Evolutionary conservation across 192 early-diverging fungal genomes (phyloP).

Genomic region (Linnemannia exigua): DNA sequence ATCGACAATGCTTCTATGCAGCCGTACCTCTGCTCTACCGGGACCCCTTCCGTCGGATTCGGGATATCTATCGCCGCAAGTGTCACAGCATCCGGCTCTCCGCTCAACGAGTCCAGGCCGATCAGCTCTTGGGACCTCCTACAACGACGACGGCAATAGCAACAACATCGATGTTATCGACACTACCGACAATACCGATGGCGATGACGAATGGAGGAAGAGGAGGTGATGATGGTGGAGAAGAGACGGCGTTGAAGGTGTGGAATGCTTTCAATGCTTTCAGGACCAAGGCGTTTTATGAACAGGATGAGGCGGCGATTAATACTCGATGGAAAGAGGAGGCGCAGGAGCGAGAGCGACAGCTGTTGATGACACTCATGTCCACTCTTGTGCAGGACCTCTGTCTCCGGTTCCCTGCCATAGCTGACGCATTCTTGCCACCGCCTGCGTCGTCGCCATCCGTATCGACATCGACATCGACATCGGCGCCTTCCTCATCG

Average conservation of each 20-base stretch:
- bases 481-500: no score
- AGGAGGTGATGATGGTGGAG: no score
- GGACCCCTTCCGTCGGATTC: constrained; percentile 26
- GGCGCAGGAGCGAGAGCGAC: constrained; percentile 5
- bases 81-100: constrained; percentile 1
- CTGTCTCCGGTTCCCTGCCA: constrained; percentile 14
- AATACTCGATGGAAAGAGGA: background rate
- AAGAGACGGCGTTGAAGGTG: background rate
- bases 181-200: background rate
- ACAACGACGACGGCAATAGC: background rate
- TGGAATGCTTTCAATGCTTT: background rate
- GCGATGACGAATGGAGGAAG: no score
- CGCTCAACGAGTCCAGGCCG: background rate
- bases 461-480: background rate
- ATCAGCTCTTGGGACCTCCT: background rate
- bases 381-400: constrained; percentile 10
- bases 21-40: constrained; percentile 24
- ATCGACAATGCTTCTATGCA: constrained; percentile 32
- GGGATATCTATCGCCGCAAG: background rate
- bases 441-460: background rate
- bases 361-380: constrained; percentile 7
- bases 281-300: background rate
- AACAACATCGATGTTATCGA: no score
- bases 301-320: background rate
- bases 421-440: background rate